Percentiles rank a stretch among this genome's conserved stretches.
Conservation (phyloP, 208 protist genomes). For the Crithidia mellificae region DNA sequence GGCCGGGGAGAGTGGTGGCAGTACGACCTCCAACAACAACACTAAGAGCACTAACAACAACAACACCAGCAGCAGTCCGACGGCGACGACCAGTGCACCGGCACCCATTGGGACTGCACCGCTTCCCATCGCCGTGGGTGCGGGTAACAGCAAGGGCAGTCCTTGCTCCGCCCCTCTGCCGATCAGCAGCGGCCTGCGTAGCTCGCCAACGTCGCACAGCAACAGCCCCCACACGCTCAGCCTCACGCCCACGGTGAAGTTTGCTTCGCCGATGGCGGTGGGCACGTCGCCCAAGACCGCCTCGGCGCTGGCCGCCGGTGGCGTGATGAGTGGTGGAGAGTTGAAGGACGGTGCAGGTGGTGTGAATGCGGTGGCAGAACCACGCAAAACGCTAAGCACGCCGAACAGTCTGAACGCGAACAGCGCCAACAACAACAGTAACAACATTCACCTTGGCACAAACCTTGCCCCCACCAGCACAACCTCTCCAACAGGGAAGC, state of each 20-base stretch:
- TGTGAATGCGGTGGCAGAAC: not conserved
- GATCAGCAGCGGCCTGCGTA: conserved; percentile 1
- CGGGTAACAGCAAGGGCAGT: not conserved
- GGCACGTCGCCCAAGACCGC: conserved; percentile 6
- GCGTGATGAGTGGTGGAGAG: not conserved
- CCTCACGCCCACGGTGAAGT: conserved; percentile 9
- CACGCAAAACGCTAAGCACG: not conserved
- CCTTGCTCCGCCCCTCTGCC: conserved; percentile 4
- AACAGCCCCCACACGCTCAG: conserved; percentile 11
- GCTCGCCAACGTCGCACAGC: not conserved
- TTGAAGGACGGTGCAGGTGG: not conserved
- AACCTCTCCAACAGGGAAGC: not conserved
- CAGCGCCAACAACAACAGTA: not conserved
- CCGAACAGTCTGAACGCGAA: no score
- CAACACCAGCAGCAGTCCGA: not conserved
- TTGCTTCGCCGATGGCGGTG: conserved; percentile 9
- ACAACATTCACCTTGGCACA: not conserved
- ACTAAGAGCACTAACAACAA: not conserved
- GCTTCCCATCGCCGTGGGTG: not conserved
- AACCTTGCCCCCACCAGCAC: not conserved
- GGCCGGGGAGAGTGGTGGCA: no score
- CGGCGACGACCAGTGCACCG: not conserved
- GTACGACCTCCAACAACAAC: no score
- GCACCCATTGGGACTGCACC: not conserved
- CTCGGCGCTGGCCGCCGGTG: not conserved